Percentiles rank a stretch among this genome's conserved stretches.
Conservation (phyloP, 257 asterid species). For the Nicotiana otophora region DNA sequence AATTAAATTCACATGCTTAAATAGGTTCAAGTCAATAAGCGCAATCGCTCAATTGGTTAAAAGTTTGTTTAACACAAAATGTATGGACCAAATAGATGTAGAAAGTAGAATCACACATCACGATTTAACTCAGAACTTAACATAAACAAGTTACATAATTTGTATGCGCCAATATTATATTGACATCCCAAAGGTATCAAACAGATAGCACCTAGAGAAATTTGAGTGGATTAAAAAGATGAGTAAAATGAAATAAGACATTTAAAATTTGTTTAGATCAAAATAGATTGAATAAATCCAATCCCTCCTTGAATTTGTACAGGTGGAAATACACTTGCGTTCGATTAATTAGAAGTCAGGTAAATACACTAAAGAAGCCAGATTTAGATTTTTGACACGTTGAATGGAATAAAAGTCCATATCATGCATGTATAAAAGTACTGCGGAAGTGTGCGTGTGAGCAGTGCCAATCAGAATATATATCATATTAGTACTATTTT, state of each 20-base stretch:
- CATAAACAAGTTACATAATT: not conserved
- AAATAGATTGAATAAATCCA: not conserved
- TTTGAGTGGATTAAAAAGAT: not conserved
- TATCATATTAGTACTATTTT: no score
- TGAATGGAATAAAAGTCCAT: no score
- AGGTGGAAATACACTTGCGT: not conserved
- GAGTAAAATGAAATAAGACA: not conserved
- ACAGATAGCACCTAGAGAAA: not conserved
- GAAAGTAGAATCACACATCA: not conserved
- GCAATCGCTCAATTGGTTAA: not conserved
- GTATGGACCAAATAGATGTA: not conserved
- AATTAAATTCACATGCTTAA: not conserved
- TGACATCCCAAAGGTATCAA: not conserved
- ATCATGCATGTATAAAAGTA: no score
- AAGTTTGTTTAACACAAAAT: not conserved
- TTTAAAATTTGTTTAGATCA: not conserved
- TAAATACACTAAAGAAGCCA: no score
- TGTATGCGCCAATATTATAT: not conserved
- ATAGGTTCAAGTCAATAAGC: not conserved
- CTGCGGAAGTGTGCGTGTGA: no score
- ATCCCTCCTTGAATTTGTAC: not conserved
- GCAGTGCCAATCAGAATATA: no score
- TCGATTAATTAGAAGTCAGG: not conserved
- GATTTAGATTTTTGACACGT: no score
- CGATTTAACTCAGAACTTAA: not conserved